Percentiles rank a stretch among this genome's conserved stretches.
These are phyloP conservation scores for Russula sp. DNA, from an alignment of 768 basidiomycete genomes.

Conservation along the genomic window DNA sequence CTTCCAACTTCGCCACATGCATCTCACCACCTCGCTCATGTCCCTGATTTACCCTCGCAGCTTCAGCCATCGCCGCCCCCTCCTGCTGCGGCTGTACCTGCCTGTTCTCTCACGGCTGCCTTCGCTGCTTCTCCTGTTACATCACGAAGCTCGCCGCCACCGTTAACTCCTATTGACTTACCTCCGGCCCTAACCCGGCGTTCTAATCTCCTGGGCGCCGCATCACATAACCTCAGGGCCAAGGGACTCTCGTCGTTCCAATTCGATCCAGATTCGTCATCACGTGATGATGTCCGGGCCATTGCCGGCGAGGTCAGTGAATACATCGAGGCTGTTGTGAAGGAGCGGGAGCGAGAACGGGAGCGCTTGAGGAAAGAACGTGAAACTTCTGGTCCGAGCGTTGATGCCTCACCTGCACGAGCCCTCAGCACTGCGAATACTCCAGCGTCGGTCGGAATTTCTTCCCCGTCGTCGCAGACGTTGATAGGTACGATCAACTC, in stretches of 20 bases:
- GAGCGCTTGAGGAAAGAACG: constrained; percentile 68
- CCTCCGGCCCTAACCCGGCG: constrained; percentile 25
- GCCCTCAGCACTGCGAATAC: constrained; percentile 23
- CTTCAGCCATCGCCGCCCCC: constrained; percentile 54
- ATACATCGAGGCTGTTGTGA: constrained; percentile 73
- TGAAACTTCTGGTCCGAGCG: constrained; percentile 42
- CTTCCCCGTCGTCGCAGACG: constrained; percentile 17
- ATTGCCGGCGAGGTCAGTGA: constrained; percentile 60
- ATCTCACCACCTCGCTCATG: constrained; percentile 47
- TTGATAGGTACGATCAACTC: constrained; percentile 24
- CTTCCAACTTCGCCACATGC: constrained; percentile 40
- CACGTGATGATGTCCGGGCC: constrained; percentile 42
- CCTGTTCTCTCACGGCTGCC: constrained; percentile 4
- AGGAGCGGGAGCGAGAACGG: constrained; percentile 74
- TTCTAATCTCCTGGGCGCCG: constrained; percentile 7
- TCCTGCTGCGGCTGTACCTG: constrained; percentile 35
- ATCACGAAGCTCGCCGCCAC: constrained; percentile 13
- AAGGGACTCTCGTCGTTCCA: constrained; percentile 54
- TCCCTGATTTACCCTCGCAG: constrained; percentile 64
- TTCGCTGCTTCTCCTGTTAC: constrained; percentile 22
- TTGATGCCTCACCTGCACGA: constrained; percentile 21
- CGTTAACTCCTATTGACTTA: constrained; percentile 18
- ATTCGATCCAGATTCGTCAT: constrained; percentile 37
- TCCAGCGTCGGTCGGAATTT: constrained; percentile 21
- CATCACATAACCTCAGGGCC: constrained; percentile 28